Evolutionary conservation across 495 filamentous ascomycete genomes (phyloP).

Genomic region (Aspergillus bertholletiae): DNA sequence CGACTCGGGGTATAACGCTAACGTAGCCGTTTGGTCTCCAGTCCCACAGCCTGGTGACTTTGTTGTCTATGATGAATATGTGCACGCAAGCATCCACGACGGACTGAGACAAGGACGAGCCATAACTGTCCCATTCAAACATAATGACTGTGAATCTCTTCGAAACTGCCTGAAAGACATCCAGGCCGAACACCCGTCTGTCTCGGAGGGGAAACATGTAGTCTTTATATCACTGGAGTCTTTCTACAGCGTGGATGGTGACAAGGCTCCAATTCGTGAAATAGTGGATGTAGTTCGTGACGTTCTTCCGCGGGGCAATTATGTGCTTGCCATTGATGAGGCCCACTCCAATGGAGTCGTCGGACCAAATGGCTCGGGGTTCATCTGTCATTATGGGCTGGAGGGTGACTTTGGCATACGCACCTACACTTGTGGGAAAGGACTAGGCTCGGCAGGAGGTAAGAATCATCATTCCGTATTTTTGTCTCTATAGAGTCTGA

Average conservation of each 20-base stretch:
- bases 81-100: conserved; percentile 69
- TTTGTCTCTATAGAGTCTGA: background rate
- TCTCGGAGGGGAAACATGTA: conserved; percentile 14
- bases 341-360: conserved; percentile 62
- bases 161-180: conserved; percentile 20
- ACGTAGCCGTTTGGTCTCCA: conserved; percentile 56
- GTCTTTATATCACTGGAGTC: conserved; percentile 60
- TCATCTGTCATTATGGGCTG: conserved; percentile 55
- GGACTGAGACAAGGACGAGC: conserved; percentile 59
- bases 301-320: conserved; percentile 48
- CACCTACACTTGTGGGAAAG: conserved; percentile 67
- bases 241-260: conserved; percentile 73
- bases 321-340: conserved; percentile 63
- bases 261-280: conserved; percentile 51
- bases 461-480: conserved; percentile 12
- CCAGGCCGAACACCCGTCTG: background rate
- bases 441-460: conserved; percentile 61
- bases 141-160: conserved; percentile 37
- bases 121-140: conserved; percentile 41
- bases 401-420: conserved; percentile 56
- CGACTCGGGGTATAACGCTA: conserved; percentile 67
- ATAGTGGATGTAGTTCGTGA: conserved; percentile 48
- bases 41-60: conserved; percentile 59
- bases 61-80: conserved; percentile 59
- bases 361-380: conserved; percentile 53